phyloP scores from a whole-genome alignment of 306 rosid genomes.

The Gleditsia sinensis region DNA sequence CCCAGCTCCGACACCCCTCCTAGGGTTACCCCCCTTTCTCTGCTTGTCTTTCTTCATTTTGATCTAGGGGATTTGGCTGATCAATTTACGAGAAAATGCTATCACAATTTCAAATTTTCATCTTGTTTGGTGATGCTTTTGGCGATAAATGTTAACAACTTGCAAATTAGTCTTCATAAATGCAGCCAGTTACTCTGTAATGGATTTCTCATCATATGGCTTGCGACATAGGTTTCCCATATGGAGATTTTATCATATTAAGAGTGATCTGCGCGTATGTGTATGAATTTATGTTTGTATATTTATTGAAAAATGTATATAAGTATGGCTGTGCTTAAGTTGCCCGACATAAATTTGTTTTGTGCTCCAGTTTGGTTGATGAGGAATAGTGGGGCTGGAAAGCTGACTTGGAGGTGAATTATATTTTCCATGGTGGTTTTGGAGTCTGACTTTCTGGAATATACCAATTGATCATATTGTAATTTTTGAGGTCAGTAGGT shows the following conservation, averaged over 20 bases:
- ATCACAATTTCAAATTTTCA: background rate
- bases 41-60: slow-evolving; percentile 26
- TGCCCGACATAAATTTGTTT: background rate
- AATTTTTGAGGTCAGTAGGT: background rate
- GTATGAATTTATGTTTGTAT: background rate
- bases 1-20: slow-evolving; percentile 82
- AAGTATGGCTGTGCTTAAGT: background rate
- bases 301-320: background rate
- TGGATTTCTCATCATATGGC: background rate
- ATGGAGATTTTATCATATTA: background rate
- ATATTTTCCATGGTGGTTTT: background rate
- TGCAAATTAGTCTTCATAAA: background rate
- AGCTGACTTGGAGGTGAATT: background rate
- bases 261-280: background rate
- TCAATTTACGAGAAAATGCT: background rate
- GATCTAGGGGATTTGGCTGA: slow-evolving; percentile 42
- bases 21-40: slow-evolving; percentile 52
- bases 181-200: background rate
- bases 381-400: background rate
- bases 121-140: background rate
- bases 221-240: background rate
- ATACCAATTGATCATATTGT: background rate
- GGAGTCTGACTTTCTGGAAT: slow-evolving; percentile 22
- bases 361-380: slow-evolving; percentile 8
- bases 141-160: too few relatives aligned